Evolutionary conservation across 208 protist species (phyloP), one percentile per base, ranked within the genome.

Genomic region (Trypanosoma rangeli): DNA sequence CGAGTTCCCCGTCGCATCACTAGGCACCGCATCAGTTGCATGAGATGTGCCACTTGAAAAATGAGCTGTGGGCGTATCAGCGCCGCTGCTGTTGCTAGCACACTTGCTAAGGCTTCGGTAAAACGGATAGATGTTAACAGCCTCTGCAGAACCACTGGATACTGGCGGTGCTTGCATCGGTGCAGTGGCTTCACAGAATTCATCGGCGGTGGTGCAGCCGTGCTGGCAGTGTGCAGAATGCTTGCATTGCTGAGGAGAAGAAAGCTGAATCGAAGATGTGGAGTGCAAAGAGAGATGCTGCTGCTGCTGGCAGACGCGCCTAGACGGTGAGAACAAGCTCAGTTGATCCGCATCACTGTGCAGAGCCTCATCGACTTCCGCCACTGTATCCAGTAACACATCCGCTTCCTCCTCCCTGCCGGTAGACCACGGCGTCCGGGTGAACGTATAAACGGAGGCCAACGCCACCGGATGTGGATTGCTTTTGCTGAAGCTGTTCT

Each of bases 381-480:
- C 12, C 29, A 49, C 16, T 3, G 46, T 55, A 1, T 24, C n/a
- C 29, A 5, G 35, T 37, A 28, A 22, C 37, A 35, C 49, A 15
- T 46, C 18, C 62, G 4, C 12, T 22, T 20, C 26, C 1, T 67
- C 68, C 52, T 24, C 49, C n/a, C n/a, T 56, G 31, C 10, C 26
- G 22, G 68, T 73, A 31, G 49, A 29, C 59, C 57, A 67, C 20
- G 68, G 68, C 16, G 44, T 65, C 33, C 57, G 63, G 33, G 67
- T 72, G 13, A 48, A 72, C 20, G 68, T 73, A 22, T 0, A 58
- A 10, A 54, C 22, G 18, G 18, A 0, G 2, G 44, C 20, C 26
- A 29, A 5, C 22, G 37, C 53, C 13, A 8, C 22, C 24, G 13
- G 15, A 20, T 29, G 18, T 0, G 57, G 29, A 16, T 22, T 31